These are phyloP conservation scores for Filobasidium floriforme DNA, from an alignment of 768 basidiomycete genomes.

Conservation along the genomic window DNA sequence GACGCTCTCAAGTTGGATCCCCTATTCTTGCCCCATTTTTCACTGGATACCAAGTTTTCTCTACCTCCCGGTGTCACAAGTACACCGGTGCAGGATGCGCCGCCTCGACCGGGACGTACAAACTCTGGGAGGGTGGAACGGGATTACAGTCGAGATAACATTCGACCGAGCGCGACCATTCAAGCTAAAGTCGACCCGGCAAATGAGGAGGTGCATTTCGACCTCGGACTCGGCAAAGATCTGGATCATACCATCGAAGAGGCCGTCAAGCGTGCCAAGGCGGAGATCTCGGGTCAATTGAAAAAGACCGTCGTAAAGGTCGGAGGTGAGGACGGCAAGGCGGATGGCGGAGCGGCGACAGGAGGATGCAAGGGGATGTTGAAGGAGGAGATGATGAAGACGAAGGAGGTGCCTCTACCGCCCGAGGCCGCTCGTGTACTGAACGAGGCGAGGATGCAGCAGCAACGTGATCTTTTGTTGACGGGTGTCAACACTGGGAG, in stretches of 20 bases:
- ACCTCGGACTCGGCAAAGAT: constrained; percentile 42
- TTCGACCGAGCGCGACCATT: neutral
- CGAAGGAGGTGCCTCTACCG: constrained; percentile 33
- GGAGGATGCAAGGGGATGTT: neutral
- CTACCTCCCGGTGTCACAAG: constrained; percentile 18
- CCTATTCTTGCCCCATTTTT: constrained; percentile 35
- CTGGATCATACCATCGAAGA: constrained; percentile 41
- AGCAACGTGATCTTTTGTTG: constrained; percentile 24
- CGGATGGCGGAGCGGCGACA: neutral
- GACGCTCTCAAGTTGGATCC: neutral
- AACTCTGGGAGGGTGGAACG: neutral
- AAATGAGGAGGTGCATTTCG: constrained; percentile 29
- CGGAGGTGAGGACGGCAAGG: neutral
- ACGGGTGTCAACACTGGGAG: constrained; percentile 19
- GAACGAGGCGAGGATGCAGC: constrained; percentile 32
- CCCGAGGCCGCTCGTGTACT: constrained; percentile 35
- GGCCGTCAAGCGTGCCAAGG: constrained; percentile 29
- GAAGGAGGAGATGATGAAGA: constrained; percentile 30
- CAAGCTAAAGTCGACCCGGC: neutral
- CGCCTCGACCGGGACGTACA: neutral
- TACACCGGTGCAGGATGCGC: neutral
- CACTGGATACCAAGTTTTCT: constrained; percentile 39
- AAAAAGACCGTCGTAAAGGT: neutral
- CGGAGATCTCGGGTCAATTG: neutral
- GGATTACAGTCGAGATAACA: neutral